Conservation (phyloP, 768 basidiomycete species). For the Psilocybe subaeruginosa region DNA sequence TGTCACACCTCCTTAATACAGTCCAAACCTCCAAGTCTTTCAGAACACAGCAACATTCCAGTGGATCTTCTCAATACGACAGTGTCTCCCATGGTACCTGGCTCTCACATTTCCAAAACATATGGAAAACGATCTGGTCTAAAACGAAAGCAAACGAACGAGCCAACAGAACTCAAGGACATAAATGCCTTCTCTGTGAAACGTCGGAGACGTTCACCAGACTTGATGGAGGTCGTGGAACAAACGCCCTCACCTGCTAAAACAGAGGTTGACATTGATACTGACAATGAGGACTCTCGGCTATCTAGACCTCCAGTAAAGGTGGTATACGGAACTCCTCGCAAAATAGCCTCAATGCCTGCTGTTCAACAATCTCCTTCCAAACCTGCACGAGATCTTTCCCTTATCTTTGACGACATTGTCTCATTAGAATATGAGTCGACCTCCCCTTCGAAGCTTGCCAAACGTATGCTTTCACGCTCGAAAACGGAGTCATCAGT, state of each 20-base stretch:
- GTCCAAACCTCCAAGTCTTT: neutral
- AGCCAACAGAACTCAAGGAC: constrained; percentile 1
- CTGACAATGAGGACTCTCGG: constrained; percentile 16
- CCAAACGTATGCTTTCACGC: constrained; percentile 74
- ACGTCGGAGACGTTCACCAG: constrained; percentile 28
- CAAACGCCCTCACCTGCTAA: constrained; percentile 17
- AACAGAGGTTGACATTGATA: constrained; percentile 9
- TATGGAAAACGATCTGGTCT: constrained; percentile 34
- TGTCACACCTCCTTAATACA: constrained; percentile 8
- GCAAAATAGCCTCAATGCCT: neutral
- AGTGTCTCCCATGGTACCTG: constrained; percentile 11
- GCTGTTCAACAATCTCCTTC: constrained; percentile 7
- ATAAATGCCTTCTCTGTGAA: constrained; percentile 20
- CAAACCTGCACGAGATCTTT: constrained; percentile 43
- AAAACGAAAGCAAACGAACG: constrained; percentile 21
- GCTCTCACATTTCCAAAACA: constrained; percentile 33
- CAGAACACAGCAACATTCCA: neutral
- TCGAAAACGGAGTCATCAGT: constrained; percentile 66
- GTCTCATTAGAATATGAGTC: constrained; percentile 29
- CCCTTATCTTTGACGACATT: constrained; percentile 46
- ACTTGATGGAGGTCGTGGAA: neutral
- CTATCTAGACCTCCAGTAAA: constrained; percentile 9
- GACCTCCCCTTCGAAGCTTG: constrained; percentile 45
- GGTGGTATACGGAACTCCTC: constrained; percentile 24
- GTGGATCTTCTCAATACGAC: neutral